Percentiles rank a stretch among this genome's conserved stretches.
These are phyloP conservation scores for Coemansia erecta DNA, from an alignment of 192 early-diverging fungal genomes.

Conservation along the genomic window DNA sequence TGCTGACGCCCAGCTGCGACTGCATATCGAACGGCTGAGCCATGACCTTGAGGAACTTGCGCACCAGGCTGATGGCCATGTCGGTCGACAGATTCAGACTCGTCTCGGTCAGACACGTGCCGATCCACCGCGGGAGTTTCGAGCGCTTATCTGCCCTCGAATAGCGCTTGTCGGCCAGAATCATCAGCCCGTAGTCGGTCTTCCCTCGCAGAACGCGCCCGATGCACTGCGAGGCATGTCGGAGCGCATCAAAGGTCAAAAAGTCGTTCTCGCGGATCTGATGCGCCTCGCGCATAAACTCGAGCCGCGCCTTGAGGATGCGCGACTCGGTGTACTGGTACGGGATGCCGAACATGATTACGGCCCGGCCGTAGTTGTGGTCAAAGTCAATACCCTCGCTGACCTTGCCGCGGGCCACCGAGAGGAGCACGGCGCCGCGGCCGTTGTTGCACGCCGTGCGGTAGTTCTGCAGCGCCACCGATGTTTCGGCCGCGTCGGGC, in stretches of 20 bases:
- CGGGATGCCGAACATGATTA: slow-evolving; percentile 99
- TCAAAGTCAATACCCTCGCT: slow-evolving; percentile 99
- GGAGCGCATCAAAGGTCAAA: slow-evolving; percentile 97
- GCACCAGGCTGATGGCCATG: slow-evolving; percentile 88
- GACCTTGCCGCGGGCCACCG: slow-evolving; percentile 98
- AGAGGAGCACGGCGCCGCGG: slow-evolving; percentile 92
- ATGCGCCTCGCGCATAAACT: slow-evolving; percentile 91
- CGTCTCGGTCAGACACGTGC: slow-evolving; percentile 80
- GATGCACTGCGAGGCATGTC: slow-evolving; percentile 99
- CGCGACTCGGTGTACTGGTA: slow-evolving; percentile 98
- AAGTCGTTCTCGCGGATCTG: slow-evolving; percentile 98
- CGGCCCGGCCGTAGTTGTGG: slow-evolving; percentile 98
- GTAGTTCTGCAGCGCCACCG: slow-evolving; percentile 93
- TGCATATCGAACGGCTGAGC: slow-evolving; percentile 86
- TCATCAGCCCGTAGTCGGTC: slow-evolving; percentile 98
- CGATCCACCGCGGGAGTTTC: slow-evolving; percentile 98
- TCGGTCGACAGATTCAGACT: slow-evolving; percentile 93
- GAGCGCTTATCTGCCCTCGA: slow-evolving; percentile 89
- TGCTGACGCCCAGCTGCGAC: slow-evolving; percentile 80
- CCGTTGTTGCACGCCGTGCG: slow-evolving; percentile 95
- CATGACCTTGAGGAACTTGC: slow-evolving; percentile 93
- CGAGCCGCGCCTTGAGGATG: slow-evolving; percentile 92
- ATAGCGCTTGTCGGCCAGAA: slow-evolving; percentile 98
- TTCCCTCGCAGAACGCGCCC: slow-evolving; percentile 97
- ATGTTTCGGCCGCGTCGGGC: slow-evolving; percentile 97